These are phyloP conservation scores for Fusarium oxysporum DNA, from an alignment of 2,329 filamentous ascomycete species.

Conservation along the genomic window DNA sequence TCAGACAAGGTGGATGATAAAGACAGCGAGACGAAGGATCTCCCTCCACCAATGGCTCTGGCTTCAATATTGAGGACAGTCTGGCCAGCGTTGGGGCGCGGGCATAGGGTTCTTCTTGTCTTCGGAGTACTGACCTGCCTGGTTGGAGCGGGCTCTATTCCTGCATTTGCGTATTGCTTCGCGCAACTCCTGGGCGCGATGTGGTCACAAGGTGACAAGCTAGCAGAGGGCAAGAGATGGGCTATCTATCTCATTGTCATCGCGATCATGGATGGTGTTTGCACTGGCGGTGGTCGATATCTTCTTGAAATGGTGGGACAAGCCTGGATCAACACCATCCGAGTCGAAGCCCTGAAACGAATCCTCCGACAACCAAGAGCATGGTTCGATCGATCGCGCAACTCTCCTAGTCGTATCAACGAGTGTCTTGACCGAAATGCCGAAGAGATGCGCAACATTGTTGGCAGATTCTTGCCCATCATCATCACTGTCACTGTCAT, in stretches of 20 bases:
- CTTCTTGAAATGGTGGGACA: slow-evolving; percentile 79
- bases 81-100: slow-evolving; percentile 70
- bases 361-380: slow-evolving; percentile 80
- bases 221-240: slow-evolving; percentile 70
- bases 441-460: slow-evolving; percentile 87
- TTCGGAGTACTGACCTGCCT: slow-evolving; percentile 71
- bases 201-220: slow-evolving; percentile 64
- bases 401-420: slow-evolving; percentile 72
- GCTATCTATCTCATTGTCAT: slow-evolving; percentile 76
- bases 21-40: neutral
- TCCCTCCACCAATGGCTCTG: slow-evolving; percentile 32
- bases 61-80: slow-evolving; percentile 64
- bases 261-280: slow-evolving; percentile 72
- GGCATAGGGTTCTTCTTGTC: slow-evolving; percentile 66
- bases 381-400: slow-evolving; percentile 80
- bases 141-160: slow-evolving; percentile 74
- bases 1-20: neutral
- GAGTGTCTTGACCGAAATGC: slow-evolving; percentile 83
- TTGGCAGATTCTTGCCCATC: slow-evolving; percentile 81
- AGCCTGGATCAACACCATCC: slow-evolving; percentile 79
- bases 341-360: slow-evolving; percentile 73
- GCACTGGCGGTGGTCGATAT: slow-evolving; percentile 75
- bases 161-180: slow-evolving; percentile 81
- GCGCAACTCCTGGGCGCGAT: slow-evolving; percentile 78
- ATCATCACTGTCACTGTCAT: slow-evolving; percentile 75